Evolutionary conservation across 345 rosid species (phyloP).

Genomic region (Boechera divaricarpa): DNA sequence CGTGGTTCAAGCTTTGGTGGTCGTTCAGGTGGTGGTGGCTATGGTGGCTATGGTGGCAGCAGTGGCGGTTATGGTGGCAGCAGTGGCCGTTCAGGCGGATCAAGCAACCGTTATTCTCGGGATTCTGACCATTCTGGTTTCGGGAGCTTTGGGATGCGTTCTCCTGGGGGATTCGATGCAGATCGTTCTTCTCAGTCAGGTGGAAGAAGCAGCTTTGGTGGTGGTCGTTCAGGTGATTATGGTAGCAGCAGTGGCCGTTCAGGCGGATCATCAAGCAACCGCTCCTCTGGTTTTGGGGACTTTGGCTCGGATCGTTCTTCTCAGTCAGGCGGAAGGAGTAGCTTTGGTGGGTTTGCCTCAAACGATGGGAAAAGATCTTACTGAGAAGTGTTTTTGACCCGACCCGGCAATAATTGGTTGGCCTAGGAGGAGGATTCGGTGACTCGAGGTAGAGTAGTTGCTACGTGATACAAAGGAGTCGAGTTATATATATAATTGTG

Average conservation of each 20-base stretch:
- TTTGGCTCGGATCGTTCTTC: slow-evolving; percentile 52
- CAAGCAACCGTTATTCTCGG: slow-evolving; percentile 43
- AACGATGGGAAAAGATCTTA: slow-evolving; percentile 42
- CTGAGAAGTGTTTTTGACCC: slow-evolving; percentile 33
- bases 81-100: slow-evolving; percentile 49
- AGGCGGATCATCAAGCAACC: slow-evolving; percentile 33
- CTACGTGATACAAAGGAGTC: slow-evolving; percentile 27
- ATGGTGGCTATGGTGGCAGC: slow-evolving; percentile 42
- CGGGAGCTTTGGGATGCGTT: slow-evolving; percentile 52
- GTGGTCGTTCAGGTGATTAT: slow-evolving; percentile 41
- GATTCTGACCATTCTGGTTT: slow-evolving; percentile 43
- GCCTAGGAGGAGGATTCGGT: slow-evolving; percentile 17
- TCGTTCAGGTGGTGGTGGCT: slow-evolving; percentile 38
- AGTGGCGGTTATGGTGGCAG: slow-evolving; percentile 48
- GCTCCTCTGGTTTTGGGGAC: slow-evolving; percentile 53
- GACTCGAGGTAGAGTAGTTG: slow-evolving; percentile 27
- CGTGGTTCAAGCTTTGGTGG: slow-evolving; percentile 53
- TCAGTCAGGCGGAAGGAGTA: slow-evolving; percentile 48
- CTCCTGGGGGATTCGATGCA: slow-evolving; percentile 51
- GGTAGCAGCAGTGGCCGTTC: slow-evolving; percentile 44
- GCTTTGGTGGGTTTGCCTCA: slow-evolving; percentile 46
- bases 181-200: slow-evolving; percentile 50
- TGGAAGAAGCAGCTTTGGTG: slow-evolving; percentile 51
- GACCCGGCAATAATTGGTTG: slow-evolving; percentile 30
- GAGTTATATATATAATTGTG: slow-evolving; percentile 19